These are phyloP conservation scores for Achaetomiella virescens DNA, from an alignment of 495 filamentous ascomycete genomes.

Conservation along the genomic window DNA sequence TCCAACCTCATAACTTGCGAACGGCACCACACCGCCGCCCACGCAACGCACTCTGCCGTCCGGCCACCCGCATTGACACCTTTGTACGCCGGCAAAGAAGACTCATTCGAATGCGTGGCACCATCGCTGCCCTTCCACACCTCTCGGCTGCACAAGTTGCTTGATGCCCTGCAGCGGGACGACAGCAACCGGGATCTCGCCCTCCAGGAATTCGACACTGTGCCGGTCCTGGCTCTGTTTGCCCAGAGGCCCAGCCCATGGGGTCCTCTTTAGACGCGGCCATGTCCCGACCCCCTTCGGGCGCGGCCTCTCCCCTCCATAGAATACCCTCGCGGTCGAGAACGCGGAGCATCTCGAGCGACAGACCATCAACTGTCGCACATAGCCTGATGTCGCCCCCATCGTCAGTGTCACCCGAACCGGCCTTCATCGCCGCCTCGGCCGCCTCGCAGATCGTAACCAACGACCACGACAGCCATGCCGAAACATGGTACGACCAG, in stretches of 20 bases:
- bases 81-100: slow-evolving; percentile 1
- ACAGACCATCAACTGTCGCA: slow-evolving; percentile 45
- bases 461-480: slow-evolving; percentile 71
- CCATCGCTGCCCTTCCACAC: slow-evolving; percentile 2
- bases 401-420: slow-evolving; percentile 62
- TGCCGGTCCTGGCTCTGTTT: slow-evolving; percentile 6
- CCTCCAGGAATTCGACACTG: slow-evolving; percentile 5
- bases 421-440: slow-evolving; percentile 82
- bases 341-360: slow-evolving; percentile 51
- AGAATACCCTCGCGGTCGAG: slow-evolving; percentile 35
- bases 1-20: not conserved
- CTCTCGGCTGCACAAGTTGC: slow-evolving; percentile 1
- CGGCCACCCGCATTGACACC: slow-evolving; percentile 8
- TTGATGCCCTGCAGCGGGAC: slow-evolving; percentile 15
- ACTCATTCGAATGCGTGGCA: slow-evolving; percentile 13
- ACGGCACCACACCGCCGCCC: not conserved
- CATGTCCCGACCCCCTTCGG: slow-evolving; percentile 38
- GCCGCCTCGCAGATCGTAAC: slow-evolving; percentile 90
- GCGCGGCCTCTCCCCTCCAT: slow-evolving; percentile 32
- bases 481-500: slow-evolving; percentile 58
- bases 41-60: not conserved
- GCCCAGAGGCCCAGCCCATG: slow-evolving; percentile 15
- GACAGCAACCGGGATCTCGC: slow-evolving; percentile 19
- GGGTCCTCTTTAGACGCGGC: slow-evolving; percentile 29
- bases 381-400: slow-evolving; percentile 55